Evolutionary conservation across 2,329 filamentous ascomycete genomes (phyloP).

Genomic region (Fusarium avenaceum): DNA sequence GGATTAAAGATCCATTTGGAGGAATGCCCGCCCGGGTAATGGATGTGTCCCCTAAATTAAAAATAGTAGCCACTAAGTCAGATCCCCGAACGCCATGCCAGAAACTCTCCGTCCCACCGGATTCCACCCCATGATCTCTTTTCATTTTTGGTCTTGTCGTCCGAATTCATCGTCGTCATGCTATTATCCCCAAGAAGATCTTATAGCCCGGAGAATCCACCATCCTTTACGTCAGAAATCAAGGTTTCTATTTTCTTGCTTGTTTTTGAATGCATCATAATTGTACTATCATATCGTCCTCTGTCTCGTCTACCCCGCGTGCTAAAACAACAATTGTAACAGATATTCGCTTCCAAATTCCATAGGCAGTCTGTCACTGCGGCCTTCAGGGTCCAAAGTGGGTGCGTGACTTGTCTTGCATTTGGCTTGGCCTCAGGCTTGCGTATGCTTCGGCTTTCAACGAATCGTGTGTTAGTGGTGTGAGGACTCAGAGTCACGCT

Average conservation of each 20-base stretch:
- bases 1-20: conserved; percentile 2
- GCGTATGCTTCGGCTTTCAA: background rate
- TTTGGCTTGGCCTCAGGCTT: no score
- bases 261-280: background rate
- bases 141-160: conserved; percentile 16
- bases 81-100: conserved; percentile 8
- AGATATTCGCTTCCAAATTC: conserved; percentile 21
- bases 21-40: background rate
- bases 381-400: conserved; percentile 22
- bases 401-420: conserved; percentile 10
- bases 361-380: conserved; percentile 10
- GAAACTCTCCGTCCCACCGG: conserved; percentile 27
- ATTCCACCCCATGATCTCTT: conserved; percentile 3
- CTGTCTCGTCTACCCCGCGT: background rate
- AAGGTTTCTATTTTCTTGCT: conserved; percentile 13
- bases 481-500: conserved; percentile 1
- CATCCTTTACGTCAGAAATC: conserved; percentile 5
- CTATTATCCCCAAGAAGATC: conserved; percentile 28
- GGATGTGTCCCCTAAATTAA: conserved; percentile 18
- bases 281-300: conserved; percentile 1
- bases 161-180: conserved; percentile 39
- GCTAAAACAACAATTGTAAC: conserved; percentile 29
- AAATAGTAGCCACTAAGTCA: conserved; percentile 32
- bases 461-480: conserved; percentile 3
- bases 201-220: conserved; percentile 27